These are phyloP conservation scores for Acanthamoeba sp. DNA, from an alignment of 208 protist species.

Conservation along the genomic window DNA sequence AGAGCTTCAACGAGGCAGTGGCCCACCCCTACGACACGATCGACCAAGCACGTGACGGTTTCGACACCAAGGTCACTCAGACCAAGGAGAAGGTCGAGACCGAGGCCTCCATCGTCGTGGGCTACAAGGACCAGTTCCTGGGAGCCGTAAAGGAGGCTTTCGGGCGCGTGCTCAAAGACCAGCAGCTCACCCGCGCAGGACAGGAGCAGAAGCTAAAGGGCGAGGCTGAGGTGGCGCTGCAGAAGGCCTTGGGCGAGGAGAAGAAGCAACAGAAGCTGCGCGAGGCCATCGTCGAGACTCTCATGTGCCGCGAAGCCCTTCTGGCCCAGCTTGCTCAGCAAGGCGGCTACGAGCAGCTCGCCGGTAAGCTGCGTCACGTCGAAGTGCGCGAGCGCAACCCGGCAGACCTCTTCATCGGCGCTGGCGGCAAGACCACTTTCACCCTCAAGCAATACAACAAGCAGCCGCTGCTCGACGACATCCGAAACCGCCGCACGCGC, in stretches of 20 bases:
- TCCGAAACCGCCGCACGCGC: neutral
- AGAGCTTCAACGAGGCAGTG: neutral
- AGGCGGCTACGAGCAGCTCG: neutral
- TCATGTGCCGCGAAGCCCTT: neutral
- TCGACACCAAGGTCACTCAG: neutral
- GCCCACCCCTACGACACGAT: slow-evolving; percentile 27
- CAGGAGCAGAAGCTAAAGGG: slow-evolving; percentile 15
- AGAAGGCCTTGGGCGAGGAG: slow-evolving; percentile 2
- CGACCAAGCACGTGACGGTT: neutral
- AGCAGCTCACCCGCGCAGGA: neutral
- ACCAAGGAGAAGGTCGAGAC: neutral
- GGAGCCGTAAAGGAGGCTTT: slow-evolving; percentile 17
- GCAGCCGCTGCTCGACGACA: slow-evolving; percentile 6
- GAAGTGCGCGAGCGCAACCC: neutral
- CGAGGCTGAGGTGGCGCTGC: slow-evolving; percentile 13
- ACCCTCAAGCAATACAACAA: slow-evolving; percentile 9
- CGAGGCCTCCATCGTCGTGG: neutral
- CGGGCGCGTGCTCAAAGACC: neutral
- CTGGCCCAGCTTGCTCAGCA: neutral
- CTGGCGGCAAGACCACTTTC: slow-evolving; percentile 6
- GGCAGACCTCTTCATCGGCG: neutral
- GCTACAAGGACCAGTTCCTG: slow-evolving; percentile 55
- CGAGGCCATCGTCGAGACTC: neutral
- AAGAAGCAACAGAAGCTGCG: neutral
- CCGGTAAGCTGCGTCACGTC: neutral